A percentile compares a stretch with the other conserved stretches of the same genome.
Evolutionary conservation across 2,329 filamentous ascomycete species (phyloP).

Genomic region (Trichophyton verrucosum): DNA sequence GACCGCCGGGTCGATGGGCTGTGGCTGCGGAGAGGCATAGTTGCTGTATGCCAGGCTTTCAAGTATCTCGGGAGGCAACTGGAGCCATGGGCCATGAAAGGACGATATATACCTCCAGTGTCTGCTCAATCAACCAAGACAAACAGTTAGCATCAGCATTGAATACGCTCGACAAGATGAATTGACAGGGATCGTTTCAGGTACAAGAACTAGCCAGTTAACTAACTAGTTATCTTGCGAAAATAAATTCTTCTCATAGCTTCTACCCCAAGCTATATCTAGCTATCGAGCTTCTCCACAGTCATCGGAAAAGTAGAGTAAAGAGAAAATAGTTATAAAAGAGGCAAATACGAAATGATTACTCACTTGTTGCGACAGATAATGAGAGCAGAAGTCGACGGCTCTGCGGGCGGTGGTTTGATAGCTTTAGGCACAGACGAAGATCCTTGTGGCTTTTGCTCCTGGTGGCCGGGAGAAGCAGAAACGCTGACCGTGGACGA

Average conservation of each 20-base stretch:
- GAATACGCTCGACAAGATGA: too few species aligned
- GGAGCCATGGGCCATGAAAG: conserved; percentile 73
- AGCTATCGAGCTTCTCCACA: neutral
- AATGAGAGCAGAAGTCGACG: conserved; percentile 41
- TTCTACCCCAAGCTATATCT: neutral
- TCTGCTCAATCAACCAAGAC: conserved; percentile 32
- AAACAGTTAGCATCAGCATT: neutral
- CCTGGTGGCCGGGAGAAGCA: neutral
- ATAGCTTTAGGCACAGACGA: conserved; percentile 4
- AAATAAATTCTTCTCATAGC: neutral
- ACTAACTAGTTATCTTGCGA: neutral
- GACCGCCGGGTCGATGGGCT: conserved; percentile 64
- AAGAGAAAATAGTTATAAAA: neutral
- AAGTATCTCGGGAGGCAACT: conserved; percentile 65
- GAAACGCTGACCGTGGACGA: neutral
- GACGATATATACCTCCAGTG: conserved; percentile 78
- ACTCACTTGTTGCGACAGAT: conserved; percentile 57
- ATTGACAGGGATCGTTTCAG: neutral
- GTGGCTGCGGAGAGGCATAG: conserved; percentile 62
- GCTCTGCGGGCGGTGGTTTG: conserved; percentile 11
- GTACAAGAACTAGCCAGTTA: neutral
- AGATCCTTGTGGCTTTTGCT: conserved; percentile 7
- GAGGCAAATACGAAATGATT: neutral
- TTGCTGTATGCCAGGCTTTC: conserved; percentile 68
- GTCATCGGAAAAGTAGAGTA: neutral